Conservation (phyloP, 1,139 yeast species). For the Kluyveromyces marxianus region DNA sequence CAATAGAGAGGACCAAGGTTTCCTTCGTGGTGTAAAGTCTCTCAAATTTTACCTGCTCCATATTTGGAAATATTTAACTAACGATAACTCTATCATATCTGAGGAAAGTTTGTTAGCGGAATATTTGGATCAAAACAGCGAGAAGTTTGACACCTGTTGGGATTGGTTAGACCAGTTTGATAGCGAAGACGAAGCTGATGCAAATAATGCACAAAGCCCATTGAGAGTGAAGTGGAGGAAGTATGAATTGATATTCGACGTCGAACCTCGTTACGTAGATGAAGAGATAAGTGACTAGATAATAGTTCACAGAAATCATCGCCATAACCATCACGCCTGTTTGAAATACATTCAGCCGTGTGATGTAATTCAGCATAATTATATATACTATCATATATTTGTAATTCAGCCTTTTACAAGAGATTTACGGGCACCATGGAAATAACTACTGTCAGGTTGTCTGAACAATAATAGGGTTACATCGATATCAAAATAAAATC, state of each 20-base stretch:
- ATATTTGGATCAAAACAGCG: conserved; percentile 29
- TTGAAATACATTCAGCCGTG: too few relatives aligned
- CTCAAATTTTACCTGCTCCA: conserved; percentile 53
- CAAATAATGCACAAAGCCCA: conserved; percentile 23
- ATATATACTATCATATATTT: too few relatives aligned
- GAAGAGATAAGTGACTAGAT: conserved; percentile 29
- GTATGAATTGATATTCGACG: conserved; percentile 29
- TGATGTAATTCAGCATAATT: too few relatives aligned
- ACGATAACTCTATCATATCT: conserved; percentile 26
- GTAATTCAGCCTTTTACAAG: too few relatives aligned
- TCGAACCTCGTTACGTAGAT: conserved; percentile 29
- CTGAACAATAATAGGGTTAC: conserved; percentile 25
- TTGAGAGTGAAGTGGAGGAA: conserved; percentile 31
- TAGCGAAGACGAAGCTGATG: conserved; percentile 31
- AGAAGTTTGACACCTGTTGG: conserved; percentile 28
- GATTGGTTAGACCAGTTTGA: conserved; percentile 47
- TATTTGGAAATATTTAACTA: conserved; percentile 45
- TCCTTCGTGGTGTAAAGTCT: conserved; percentile 69
- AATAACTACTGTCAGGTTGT: conserved; percentile 3
- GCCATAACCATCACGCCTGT: too few relatives aligned
- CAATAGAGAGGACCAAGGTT: conserved; percentile 67
- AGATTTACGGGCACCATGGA: too few relatives aligned
- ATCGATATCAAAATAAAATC: conserved; percentile 8
- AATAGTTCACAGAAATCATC: too few relatives aligned
- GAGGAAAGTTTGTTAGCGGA: conserved; percentile 20